Conservation (phyloP, 306 rosid species). For the Acacia crassicarpa region DNA sequence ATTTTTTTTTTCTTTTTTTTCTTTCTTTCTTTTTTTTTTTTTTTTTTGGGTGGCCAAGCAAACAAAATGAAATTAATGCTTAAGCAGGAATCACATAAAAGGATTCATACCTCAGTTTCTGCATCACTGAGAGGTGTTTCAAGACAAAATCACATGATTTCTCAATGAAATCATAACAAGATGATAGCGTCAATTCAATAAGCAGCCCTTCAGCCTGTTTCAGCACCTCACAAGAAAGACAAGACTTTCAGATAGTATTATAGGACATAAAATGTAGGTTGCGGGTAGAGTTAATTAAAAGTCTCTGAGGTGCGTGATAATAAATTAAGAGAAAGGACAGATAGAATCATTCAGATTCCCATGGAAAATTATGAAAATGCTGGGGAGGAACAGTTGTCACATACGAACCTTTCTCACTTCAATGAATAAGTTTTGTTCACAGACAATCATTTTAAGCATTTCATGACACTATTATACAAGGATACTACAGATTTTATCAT, state of each 20-base stretch:
- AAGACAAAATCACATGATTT: constrained; percentile 67
- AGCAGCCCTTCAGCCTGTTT: constrained; percentile 90
- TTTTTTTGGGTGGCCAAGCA: not conserved
- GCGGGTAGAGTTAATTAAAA: not conserved
- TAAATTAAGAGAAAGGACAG: constrained; percentile 1
- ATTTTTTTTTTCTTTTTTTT: not conserved
- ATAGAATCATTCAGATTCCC: not conserved
- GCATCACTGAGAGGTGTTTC: constrained; percentile 76
- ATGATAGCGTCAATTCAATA: constrained; percentile 64
- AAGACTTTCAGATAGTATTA: not conserved
- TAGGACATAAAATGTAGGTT: not conserved
- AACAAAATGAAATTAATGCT: constrained; percentile 8
- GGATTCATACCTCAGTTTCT: constrained; percentile 65
- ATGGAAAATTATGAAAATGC: not conserved
- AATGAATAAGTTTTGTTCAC: not conserved
- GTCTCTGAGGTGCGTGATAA: not conserved
- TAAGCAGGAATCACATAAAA: constrained; percentile 14
- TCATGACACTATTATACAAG: not conserved
- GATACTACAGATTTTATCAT: not conserved
- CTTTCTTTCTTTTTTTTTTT: not conserved
- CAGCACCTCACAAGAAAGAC: constrained; percentile 35
- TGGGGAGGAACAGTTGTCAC: not conserved
- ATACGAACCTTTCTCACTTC: not conserved
- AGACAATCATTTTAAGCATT: not conserved
- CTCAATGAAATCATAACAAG: constrained; percentile 89